A percentile compares a stretch with the other conserved stretches of the same genome.
These are phyloP conservation scores for Metschnikowia picachoensis DNA, from an alignment of 805 yeast species.

Conservation along the genomic window DNA sequence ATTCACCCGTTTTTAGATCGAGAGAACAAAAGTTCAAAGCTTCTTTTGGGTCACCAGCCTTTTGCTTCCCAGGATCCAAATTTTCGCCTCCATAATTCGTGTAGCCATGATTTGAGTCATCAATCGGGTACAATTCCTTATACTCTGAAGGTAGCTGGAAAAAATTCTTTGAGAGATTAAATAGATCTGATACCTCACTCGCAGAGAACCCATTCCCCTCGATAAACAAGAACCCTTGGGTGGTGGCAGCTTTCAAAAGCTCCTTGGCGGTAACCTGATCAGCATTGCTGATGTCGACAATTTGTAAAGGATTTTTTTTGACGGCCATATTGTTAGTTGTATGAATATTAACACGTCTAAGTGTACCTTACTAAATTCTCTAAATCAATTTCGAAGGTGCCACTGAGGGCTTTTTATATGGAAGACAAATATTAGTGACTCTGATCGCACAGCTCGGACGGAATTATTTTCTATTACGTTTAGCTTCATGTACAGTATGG, in stretches of 20 bases:
- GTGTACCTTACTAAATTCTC: too few species aligned
- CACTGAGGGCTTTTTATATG: too few species aligned
- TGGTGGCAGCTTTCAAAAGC: conserved; percentile 55
- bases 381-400: too few species aligned
- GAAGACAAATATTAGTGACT: neutral
- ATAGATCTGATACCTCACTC: conserved; percentile 49
- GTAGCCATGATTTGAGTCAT: conserved; percentile 57
- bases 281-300: conserved; percentile 53
- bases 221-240: conserved; percentile 62
- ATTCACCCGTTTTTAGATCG: conserved; percentile 45
- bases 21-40: conserved; percentile 65
- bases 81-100: conserved; percentile 53
- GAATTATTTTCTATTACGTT: neutral
- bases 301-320: conserved; percentile 43
- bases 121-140: conserved; percentile 50
- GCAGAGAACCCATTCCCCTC: conserved; percentile 65
- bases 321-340: neutral
- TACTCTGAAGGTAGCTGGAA: conserved; percentile 49
- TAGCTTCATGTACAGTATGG: neutral
- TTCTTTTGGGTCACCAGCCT: conserved; percentile 58
- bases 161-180: conserved; percentile 47
- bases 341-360: neutral
- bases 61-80: conserved; percentile 34
- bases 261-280: conserved; percentile 43
- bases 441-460: neutral